phyloP scores from a whole-genome alignment of 177 flowering plant genomes.

The Viscum album region DNA sequence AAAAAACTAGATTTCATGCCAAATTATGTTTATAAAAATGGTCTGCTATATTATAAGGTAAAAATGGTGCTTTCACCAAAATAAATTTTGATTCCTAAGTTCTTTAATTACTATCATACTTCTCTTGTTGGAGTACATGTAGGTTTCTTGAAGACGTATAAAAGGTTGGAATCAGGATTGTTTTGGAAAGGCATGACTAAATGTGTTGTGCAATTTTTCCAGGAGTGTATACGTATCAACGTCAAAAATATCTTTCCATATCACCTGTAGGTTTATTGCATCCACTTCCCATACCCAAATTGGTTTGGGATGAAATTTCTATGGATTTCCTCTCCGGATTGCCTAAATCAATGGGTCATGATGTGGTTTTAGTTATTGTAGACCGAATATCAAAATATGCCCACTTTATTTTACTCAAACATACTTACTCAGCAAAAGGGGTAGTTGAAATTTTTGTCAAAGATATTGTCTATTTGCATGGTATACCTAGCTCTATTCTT shows the following conservation, averaged over 20 bases:
- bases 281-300: conserved; percentile 10
- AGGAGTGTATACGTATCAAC: no score
- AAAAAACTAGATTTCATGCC: no score
- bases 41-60: no score
- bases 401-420: conserved; percentile 11
- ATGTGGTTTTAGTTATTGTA: conserved; percentile 9
- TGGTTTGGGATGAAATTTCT: conserved; percentile 8
- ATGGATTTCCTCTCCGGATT: conserved; percentile 17
- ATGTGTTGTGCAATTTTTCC: background rate
- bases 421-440: conserved; percentile 9
- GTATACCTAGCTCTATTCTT: conserved; percentile 6
- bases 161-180: background rate
- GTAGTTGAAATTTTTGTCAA: conserved; percentile 9
- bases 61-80: no score
- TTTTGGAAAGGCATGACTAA: background rate
- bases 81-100: no score
- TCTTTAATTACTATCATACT: no score
- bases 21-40: no score
- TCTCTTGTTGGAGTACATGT: no score
- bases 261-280: conserved; percentile 2
- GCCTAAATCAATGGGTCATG: conserved; percentile 4
- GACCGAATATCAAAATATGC: conserved; percentile 4
- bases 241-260: background rate
- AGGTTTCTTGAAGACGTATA: no score
- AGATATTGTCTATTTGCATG: conserved; percentile 6